Conservation (phyloP, 2,329 filamentous ascomycete species). For the Trichoderma guizhouense region DNA sequence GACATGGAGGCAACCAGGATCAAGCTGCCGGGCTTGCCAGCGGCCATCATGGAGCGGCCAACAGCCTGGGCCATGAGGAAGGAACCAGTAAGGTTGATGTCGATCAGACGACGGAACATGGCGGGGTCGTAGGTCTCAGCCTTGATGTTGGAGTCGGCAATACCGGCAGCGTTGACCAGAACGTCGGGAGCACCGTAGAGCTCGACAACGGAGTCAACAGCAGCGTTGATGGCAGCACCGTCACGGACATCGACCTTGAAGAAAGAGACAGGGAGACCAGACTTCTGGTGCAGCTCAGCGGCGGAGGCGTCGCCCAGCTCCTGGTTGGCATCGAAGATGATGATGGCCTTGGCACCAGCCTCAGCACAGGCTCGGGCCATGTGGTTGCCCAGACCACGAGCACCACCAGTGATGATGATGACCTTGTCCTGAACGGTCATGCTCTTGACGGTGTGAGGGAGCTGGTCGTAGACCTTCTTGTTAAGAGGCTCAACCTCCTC, state of each 20-base stretch:
- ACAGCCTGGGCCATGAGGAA: slow-evolving; percentile 76
- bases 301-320: slow-evolving; percentile 69
- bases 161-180: slow-evolving; percentile 76
- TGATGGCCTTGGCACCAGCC: slow-evolving; percentile 68
- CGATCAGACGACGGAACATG: slow-evolving; percentile 75
- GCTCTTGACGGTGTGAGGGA: slow-evolving; percentile 65
- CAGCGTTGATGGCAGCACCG: slow-evolving; percentile 64
- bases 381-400: slow-evolving; percentile 72
- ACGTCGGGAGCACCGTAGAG: slow-evolving; percentile 69
- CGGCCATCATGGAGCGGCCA: slow-evolving; percentile 69
- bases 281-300: slow-evolving; percentile 66
- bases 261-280: slow-evolving; percentile 70
- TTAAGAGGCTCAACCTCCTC: slow-evolving; percentile 51
- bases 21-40: slow-evolving; percentile 67
- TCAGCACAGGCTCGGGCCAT: slow-evolving; percentile 77
- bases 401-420: slow-evolving; percentile 71
- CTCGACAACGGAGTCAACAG: slow-evolving; percentile 62
- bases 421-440: slow-evolving; percentile 69
- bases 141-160: slow-evolving; percentile 81
- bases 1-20: slow-evolving; percentile 79
- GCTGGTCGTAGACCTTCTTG: slow-evolving; percentile 49
- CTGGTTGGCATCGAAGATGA: slow-evolving; percentile 75
- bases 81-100: slow-evolving; percentile 78
- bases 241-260: slow-evolving; percentile 78
- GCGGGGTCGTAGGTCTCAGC: slow-evolving; percentile 72